Conservation (phyloP, 805 yeast species). For the Teunomyces kruisii region DNA sequence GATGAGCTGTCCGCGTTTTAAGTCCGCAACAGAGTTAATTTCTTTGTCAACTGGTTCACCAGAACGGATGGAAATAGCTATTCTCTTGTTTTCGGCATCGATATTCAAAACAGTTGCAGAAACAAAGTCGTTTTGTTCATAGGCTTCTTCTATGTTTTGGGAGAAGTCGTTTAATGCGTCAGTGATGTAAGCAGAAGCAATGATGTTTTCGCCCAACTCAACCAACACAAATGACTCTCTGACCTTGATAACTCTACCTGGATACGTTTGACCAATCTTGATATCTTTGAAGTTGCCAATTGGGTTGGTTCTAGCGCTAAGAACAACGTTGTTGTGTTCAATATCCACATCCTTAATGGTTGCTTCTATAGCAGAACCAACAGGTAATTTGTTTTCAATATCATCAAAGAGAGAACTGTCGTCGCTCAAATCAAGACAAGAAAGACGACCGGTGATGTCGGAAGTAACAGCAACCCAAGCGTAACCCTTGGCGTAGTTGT, state of each 20-base stretch:
- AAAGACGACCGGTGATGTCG: slow-evolving; percentile 60
- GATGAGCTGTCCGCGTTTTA: slow-evolving; percentile 69
- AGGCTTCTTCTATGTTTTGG: slow-evolving; percentile 49
- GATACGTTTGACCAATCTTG: slow-evolving; percentile 52
- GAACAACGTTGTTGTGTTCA: slow-evolving; percentile 49
- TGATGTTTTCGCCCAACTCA: slow-evolving; percentile 61
- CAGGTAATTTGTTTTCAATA: slow-evolving; percentile 59
- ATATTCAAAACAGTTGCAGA: slow-evolving; percentile 54
- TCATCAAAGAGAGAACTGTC: slow-evolving; percentile 47
- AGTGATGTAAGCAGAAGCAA: slow-evolving; percentile 67
- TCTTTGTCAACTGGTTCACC: slow-evolving; percentile 49
- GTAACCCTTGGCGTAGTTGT: slow-evolving; percentile 58
- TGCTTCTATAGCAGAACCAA: slow-evolving; percentile 69
- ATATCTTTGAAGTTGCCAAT: slow-evolving; percentile 49
- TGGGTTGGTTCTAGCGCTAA: slow-evolving; percentile 49
- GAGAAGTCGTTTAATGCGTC: slow-evolving; percentile 76
- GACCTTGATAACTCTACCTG: slow-evolving; percentile 63
- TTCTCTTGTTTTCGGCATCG: slow-evolving; percentile 49
- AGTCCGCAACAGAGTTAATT: slow-evolving; percentile 49
- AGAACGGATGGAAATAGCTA: slow-evolving; percentile 65
- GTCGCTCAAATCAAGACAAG: slow-evolving; percentile 61
- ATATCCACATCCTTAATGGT: slow-evolving; percentile 53
- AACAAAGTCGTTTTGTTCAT: slow-evolving; percentile 51
- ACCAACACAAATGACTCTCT: slow-evolving; percentile 62
- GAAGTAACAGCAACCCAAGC: slow-evolving; percentile 75